These are phyloP conservation scores for Fusarium pseudocircinatum DNA, from an alignment of 2,329 filamentous ascomycete genomes.

Conservation along the genomic window DNA sequence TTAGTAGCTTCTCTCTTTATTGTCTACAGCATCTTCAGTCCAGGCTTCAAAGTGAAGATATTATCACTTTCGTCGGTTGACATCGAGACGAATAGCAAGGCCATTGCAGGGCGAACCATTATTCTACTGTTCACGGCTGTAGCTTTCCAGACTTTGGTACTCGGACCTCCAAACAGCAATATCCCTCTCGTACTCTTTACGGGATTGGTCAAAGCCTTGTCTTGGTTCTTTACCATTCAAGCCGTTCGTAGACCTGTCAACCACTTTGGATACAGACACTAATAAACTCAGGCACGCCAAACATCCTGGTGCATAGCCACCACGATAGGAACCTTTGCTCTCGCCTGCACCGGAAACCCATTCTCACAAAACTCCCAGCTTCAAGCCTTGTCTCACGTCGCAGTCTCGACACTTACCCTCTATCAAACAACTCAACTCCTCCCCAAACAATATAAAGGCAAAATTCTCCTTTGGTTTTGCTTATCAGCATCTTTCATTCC, in stretches of 20 bases:
- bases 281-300: slow-evolving; percentile 40
- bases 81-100: slow-evolving; percentile 39
- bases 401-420: slow-evolving; percentile 45
- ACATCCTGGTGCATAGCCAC: slow-evolving; percentile 47
- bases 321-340: slow-evolving; percentile 45
- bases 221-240: slow-evolving; percentile 50
- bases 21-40: slow-evolving; percentile 42
- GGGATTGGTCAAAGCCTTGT: slow-evolving; percentile 44
- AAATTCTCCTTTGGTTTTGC: slow-evolving; percentile 45
- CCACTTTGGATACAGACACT: accelerated
- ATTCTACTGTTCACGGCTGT: slow-evolving; percentile 30
- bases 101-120: slow-evolving; percentile 38
- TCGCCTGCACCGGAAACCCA: slow-evolving; percentile 45
- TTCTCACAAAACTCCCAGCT: slow-evolving; percentile 41
- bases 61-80: slow-evolving; percentile 10
- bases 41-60: neutral
- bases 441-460: slow-evolving; percentile 44
- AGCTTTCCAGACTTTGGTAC: slow-evolving; percentile 23
- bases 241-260: slow-evolving; percentile 38
- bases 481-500: slow-evolving; percentile 45
- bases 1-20: slow-evolving; percentile 44
- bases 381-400: slow-evolving; percentile 41
- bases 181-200: slow-evolving; percentile 30
- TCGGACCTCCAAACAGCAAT: slow-evolving; percentile 38
- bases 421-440: slow-evolving; percentile 46